Evolutionary conservation across 805 yeast species (phyloP).

Genomic region (Candida mattraensis): DNA sequence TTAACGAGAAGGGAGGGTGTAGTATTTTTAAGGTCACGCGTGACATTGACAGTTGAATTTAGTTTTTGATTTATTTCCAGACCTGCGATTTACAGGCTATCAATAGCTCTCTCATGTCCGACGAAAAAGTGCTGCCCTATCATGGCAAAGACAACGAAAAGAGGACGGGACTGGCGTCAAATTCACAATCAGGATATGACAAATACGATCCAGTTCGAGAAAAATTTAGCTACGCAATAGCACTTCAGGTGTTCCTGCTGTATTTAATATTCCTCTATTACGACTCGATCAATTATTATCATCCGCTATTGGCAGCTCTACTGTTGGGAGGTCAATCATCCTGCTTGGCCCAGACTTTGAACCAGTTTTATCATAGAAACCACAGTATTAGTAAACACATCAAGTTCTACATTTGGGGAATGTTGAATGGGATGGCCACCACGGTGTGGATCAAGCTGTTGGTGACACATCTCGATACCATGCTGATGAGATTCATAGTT

Average conservation of each 20-base stretch:
- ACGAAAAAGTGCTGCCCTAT: conserved; percentile 17
- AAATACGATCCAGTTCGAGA: conserved; percentile 23
- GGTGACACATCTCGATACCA: conserved; percentile 36
- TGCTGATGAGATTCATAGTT: conserved; percentile 40
- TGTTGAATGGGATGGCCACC: conserved; percentile 55
- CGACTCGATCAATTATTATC: conserved; percentile 25
- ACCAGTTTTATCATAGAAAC: conserved; percentile 26
- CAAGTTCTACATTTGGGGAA: conserved; percentile 62
- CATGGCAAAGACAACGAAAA: conserved; percentile 18
- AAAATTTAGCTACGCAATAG: conserved; percentile 26
- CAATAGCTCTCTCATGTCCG: too few species aligned
- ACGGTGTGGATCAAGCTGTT: conserved; percentile 54
- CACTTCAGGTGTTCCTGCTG: conserved; percentile 23
- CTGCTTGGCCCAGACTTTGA: conserved; percentile 32
- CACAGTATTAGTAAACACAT: conserved; percentile 29
- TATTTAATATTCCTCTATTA: conserved; percentile 27
- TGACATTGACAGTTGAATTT: too few species aligned
- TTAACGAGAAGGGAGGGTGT: too few species aligned
- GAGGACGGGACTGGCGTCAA: conserved; percentile 5
- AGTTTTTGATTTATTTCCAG: too few species aligned
- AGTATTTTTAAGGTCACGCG: too few species aligned
- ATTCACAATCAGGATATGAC: conserved; percentile 10
- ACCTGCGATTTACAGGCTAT: too few species aligned
- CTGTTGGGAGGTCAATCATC: conserved; percentile 30
- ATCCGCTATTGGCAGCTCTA: conserved; percentile 27